Conservation (phyloP, 768 basidiomycete species). For the Neoboletus brunneissimus region DNA sequence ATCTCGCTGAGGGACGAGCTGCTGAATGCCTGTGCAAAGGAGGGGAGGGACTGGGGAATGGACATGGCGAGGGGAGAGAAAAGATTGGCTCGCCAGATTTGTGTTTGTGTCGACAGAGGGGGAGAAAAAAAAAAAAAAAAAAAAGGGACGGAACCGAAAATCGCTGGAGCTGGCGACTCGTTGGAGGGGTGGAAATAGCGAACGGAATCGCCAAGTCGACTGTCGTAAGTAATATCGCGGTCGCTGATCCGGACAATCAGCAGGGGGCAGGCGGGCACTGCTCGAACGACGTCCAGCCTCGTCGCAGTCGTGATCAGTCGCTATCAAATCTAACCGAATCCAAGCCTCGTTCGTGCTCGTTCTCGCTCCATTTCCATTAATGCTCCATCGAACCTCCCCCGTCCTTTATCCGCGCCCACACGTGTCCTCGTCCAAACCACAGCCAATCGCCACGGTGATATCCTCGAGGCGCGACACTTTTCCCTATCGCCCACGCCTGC, state of each 20-base stretch:
- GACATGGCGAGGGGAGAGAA: conserved; percentile 35
- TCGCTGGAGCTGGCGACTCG: not conserved
- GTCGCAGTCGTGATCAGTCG: no score
- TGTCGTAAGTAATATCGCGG: conserved; percentile 5
- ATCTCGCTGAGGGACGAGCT: conserved; percentile 51
- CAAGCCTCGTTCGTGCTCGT: not conserved
- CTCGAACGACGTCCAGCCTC: not conserved
- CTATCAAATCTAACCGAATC: not conserved
- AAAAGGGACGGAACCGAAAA: conserved; percentile 17
- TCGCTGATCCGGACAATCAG: not conserved
- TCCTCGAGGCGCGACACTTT: conserved; percentile 1
- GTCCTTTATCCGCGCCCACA: not conserved
- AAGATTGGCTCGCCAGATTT: not conserved
- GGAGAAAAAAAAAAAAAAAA: not conserved
- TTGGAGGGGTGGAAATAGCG: not conserved
- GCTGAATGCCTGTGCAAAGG: conserved; percentile 76
- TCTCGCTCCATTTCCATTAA: not conserved
- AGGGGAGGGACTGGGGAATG: conserved; percentile 64
- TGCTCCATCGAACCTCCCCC: not conserved
- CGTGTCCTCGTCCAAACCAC: not conserved
- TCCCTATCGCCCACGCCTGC: not conserved
- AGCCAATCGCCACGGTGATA: not conserved
- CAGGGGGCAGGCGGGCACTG: not conserved
- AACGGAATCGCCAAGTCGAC: not conserved
- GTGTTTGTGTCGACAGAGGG: not conserved